Evolutionary conservation across 768 basidiomycete species (phyloP).

Genomic region (Rhizopogon vinicolor): DNA sequence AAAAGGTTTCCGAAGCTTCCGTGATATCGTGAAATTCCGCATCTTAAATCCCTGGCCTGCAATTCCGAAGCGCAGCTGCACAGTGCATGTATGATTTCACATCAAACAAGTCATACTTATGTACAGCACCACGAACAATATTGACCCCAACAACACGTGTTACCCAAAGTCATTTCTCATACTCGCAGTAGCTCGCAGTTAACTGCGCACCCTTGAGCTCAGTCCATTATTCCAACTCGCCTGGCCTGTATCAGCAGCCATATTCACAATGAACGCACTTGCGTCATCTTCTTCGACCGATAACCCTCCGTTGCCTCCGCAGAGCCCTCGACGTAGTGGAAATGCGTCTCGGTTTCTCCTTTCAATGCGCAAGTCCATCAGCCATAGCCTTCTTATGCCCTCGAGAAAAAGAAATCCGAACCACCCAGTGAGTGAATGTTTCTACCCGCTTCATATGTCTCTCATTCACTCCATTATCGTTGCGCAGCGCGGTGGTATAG

Average conservation of each 20-base stretch:
- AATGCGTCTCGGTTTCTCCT: conserved; percentile 24
- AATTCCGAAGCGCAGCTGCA: too few species aligned
- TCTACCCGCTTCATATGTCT: neutral
- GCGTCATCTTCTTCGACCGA: conserved; percentile 10
- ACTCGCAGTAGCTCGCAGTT: neutral
- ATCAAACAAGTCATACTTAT: too few species aligned
- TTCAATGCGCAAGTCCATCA: conserved; percentile 27
- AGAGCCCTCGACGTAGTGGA: conserved; percentile 9
- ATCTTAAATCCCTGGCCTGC: too few species aligned
- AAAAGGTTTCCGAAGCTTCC: too few species aligned
- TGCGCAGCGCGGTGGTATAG: conserved; percentile 29
- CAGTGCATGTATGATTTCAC: too few species aligned
- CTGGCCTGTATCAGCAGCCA: too few species aligned
- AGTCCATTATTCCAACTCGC: neutral
- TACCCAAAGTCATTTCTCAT: neutral
- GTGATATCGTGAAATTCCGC: too few species aligned
- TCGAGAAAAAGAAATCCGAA: conserved; percentile 17
- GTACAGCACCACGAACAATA: too few species aligned
- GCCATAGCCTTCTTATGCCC: conserved; percentile 8
- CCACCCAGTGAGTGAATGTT: conserved; percentile 13
- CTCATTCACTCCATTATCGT: conserved; percentile 4
- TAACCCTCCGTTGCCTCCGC: conserved; percentile 2
- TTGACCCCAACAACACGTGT: neutral
- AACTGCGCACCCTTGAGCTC: neutral
- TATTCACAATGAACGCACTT: conserved; percentile 8